These are phyloP conservation scores for Xylaria longipes DNA, from an alignment of 495 filamentous ascomycete species.

Conservation along the genomic window DNA sequence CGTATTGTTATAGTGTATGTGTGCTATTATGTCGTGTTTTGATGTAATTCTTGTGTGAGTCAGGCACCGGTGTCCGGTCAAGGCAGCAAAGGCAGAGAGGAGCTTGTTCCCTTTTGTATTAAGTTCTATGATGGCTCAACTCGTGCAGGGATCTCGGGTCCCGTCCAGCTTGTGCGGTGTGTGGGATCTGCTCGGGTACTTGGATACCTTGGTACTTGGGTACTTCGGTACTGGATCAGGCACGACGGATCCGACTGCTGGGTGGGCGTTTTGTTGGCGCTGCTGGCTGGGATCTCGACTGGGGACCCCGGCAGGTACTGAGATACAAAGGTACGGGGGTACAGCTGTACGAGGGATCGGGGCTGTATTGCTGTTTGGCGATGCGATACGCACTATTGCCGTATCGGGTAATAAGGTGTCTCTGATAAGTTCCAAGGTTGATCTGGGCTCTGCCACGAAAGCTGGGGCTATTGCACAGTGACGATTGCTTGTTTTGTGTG, in stretches of 20 bases:
- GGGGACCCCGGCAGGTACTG: constrained; percentile 13
- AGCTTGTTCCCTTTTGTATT: constrained; percentile 29
- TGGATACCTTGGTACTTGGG: constrained; percentile 21
- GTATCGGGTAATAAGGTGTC: constrained; percentile 23
- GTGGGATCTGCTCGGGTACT: constrained; percentile 20
- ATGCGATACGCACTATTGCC: constrained; percentile 6
- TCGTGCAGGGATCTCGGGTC: constrained; percentile 28
- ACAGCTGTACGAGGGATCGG: constrained; percentile 21
- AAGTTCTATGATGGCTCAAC: constrained; percentile 24
- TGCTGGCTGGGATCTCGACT: constrained; percentile 19
- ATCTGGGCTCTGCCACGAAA: constrained; percentile 18
- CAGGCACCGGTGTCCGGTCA: constrained; percentile 44
- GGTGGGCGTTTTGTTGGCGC: constrained; percentile 27
- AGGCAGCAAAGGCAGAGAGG: constrained; percentile 31
- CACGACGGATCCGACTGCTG: constrained; percentile 28
- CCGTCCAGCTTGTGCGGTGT: constrained; percentile 27
- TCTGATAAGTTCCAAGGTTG: constrained; percentile 9
- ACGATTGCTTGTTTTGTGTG: constrained; percentile 23
- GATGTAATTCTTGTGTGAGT: constrained; percentile 43
- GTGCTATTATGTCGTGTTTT: constrained; percentile 31
- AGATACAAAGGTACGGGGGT: constrained; percentile 21
- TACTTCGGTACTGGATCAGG: constrained; percentile 22
- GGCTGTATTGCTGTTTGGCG: constrained; percentile 8
- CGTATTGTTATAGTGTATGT: constrained; percentile 34
- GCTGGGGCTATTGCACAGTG: constrained; percentile 16